A percentile compares a stretch with the other conserved stretches of the same genome.
These are phyloP conservation scores for Aureobasidium vineae DNA, from an alignment of 2,329 filamentous ascomycete species.

Conservation along the genomic window DNA sequence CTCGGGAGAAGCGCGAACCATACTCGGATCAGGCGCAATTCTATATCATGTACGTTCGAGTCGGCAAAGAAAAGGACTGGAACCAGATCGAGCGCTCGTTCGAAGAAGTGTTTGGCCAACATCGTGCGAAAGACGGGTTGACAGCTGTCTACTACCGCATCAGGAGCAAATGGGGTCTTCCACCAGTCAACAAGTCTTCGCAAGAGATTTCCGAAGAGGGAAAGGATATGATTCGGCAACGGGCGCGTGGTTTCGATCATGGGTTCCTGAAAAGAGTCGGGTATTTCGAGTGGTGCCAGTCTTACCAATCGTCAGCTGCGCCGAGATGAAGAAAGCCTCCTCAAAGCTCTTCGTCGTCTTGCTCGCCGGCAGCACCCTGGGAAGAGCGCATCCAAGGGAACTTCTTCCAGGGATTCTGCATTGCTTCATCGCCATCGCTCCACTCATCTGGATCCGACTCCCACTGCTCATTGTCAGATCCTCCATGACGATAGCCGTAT, in stretches of 20 bases:
- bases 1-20: slow-evolving; percentile 26
- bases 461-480: slow-evolving; percentile 45
- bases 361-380: slow-evolving; percentile 1
- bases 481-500: slow-evolving; percentile 43
- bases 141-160: slow-evolving; percentile 40
- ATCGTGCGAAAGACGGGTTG: slow-evolving; percentile 36
- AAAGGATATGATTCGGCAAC: slow-evolving; percentile 32
- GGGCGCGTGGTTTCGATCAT: slow-evolving; percentile 34
- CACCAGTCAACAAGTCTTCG: slow-evolving; percentile 37
- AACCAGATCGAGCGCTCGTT: slow-evolving; percentile 30
- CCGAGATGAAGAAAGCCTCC: slow-evolving; percentile 1
- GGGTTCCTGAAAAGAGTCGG: slow-evolving; percentile 36
- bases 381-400: slow-evolving; percentile 28
- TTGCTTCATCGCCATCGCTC: slow-evolving; percentile 33
- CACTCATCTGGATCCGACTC: slow-evolving; percentile 35
- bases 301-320: slow-evolving; percentile 1
- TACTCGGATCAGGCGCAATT: slow-evolving; percentile 41
- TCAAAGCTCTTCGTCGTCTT: slow-evolving; percentile 24
- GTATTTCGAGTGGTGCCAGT: slow-evolving; percentile 31
- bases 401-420: slow-evolving; percentile 37
- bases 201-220: slow-evolving; percentile 33
- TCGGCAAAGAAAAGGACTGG: slow-evolving; percentile 29
- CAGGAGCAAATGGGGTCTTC: slow-evolving; percentile 37
- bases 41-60: slow-evolving; percentile 36
- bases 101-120: slow-evolving; percentile 29